Conservation (phyloP, 2,329 filamentous ascomycete genomes). For the Trichoderma asperellum region DNA sequence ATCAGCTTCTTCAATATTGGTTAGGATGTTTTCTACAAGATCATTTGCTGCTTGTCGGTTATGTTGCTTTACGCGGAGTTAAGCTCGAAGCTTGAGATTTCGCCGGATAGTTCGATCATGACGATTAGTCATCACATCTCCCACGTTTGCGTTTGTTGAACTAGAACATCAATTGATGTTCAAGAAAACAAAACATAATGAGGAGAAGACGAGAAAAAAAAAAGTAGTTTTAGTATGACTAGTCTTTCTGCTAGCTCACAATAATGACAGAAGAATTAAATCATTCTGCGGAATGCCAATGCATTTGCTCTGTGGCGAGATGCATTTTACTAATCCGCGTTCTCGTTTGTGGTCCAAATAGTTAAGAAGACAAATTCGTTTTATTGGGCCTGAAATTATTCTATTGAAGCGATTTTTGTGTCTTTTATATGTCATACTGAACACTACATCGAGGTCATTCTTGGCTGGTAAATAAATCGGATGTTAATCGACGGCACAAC, state of each 20-base stretch:
- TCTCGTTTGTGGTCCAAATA: too few species aligned
- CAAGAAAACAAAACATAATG: background rate
- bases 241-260: background rate
- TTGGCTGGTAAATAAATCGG: too few species aligned
- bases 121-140: conserved; percentile 14
- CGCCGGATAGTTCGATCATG: background rate
- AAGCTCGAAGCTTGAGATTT: background rate
- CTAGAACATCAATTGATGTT: background rate
- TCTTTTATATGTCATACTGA: too few species aligned
- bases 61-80: background rate
- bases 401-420: too few species aligned
- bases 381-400: too few species aligned
- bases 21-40: background rate
- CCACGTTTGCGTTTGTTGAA: background rate
- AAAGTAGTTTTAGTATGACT: too few species aligned
- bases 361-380: too few species aligned
- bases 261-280: too few species aligned
- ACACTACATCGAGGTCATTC: too few species aligned
- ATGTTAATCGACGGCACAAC: too few species aligned
- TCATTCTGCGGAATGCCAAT: too few species aligned
- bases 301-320: background rate
- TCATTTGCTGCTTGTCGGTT: background rate
- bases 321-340: background rate
- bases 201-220: background rate
- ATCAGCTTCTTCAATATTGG: background rate